These are phyloP conservation scores for Entrophospora sp. DNA, from an alignment of 192 early-diverging fungal species.

Conservation along the genomic window DNA sequence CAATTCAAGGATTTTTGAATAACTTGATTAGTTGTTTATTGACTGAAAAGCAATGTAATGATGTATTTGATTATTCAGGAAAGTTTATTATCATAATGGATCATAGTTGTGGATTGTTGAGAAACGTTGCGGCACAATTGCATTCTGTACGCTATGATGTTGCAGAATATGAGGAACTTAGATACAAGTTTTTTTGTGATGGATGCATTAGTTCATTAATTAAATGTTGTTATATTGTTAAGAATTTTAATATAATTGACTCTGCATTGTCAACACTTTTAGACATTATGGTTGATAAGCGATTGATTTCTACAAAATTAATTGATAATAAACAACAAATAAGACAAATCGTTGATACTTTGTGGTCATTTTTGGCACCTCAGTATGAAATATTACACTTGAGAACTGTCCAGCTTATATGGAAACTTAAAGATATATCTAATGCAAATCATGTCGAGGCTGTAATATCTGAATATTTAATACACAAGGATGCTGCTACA, in stretches of 20 bases:
- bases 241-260: conserved; percentile 41
- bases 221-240: conserved; percentile 26
- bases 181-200: neutral
- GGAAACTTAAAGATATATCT: conserved; percentile 46
- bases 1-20: conserved; percentile 30
- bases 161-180: neutral
- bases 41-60: neutral
- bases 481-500: conserved; percentile 24
- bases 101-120: conserved; percentile 3
- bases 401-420: conserved; percentile 57
- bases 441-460: conserved; percentile 53
- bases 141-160: neutral
- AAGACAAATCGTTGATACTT: conserved; percentile 37
- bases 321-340: conserved; percentile 31
- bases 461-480: conserved; percentile 43
- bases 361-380: conserved; percentile 63
- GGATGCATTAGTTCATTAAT: conserved; percentile 18
- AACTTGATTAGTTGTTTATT: neutral
- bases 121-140: neutral
- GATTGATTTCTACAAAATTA: conserved; percentile 24
- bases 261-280: conserved; percentile 38
- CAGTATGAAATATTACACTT: conserved; percentile 46
- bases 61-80: neutral
- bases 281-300: conserved; percentile 27
- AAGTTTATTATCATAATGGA: neutral